A percentile compares a stretch with the other conserved stretches of the same genome.
Evolutionary conservation across 176 grass and related monocot species (phyloP).

Genomic region (Sorghum bicolor): DNA sequence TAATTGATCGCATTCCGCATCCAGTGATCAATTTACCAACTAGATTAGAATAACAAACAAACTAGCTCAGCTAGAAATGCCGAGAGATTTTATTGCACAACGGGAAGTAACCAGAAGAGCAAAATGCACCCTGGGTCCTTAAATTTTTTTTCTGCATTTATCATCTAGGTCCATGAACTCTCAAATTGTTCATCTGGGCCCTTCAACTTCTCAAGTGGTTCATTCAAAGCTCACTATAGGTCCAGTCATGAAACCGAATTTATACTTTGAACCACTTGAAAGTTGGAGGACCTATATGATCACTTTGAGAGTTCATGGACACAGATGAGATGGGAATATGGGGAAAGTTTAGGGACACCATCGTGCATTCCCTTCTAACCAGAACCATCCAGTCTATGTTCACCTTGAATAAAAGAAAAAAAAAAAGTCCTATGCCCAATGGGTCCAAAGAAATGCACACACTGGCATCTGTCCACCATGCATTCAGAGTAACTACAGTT

Average conservation of each 20-base stretch:
- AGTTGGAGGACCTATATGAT: not conserved
- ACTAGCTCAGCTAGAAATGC: not conserved
- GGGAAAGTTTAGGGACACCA: not conserved
- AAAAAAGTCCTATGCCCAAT: not conserved
- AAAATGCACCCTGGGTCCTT: not conserved
- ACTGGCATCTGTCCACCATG: not conserved
- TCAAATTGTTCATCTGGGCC: not conserved
- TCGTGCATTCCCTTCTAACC: not conserved
- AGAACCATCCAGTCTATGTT: not conserved
- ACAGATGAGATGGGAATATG: not conserved
- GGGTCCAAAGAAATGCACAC: not conserved
- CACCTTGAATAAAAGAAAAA: not conserved
- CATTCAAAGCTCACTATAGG: not conserved
- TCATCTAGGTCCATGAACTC: not conserved
- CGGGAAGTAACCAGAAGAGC: not conserved
- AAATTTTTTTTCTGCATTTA: not conserved
- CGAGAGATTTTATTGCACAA: conserved; percentile 11
- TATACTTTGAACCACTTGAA: not conserved
- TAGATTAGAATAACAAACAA: conserved; percentile 13
- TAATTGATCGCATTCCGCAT: not conserved
- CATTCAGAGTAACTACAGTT: conserved; percentile 19
- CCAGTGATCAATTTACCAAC: not conserved
- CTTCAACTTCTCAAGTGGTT: not conserved
- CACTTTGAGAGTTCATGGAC: not conserved
- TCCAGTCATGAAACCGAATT: not conserved